Conservation (phyloP, 2,329 filamentous ascomycete species). For the Phyllosticta citrichinensis region DNA sequence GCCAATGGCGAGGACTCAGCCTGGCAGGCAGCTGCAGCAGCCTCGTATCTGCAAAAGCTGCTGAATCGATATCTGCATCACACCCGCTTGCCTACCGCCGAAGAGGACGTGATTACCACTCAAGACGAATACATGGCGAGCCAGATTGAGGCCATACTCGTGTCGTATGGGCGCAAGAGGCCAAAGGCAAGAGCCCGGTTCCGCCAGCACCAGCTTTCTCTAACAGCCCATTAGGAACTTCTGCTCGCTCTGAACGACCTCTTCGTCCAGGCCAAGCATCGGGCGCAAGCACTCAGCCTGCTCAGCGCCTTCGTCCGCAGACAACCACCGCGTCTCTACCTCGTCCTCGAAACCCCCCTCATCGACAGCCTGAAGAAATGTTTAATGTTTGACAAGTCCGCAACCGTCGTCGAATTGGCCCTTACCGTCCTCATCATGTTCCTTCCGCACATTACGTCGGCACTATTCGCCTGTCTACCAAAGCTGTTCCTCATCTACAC, state of each 20-base stretch:
- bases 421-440: constrained; percentile 72
- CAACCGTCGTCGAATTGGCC: constrained; percentile 64
- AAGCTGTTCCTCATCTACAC: constrained; percentile 75
- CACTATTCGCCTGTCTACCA: constrained; percentile 55
- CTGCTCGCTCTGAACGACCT: constrained; percentile 56
- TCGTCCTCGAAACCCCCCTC: constrained; percentile 60
- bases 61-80: constrained; percentile 34
- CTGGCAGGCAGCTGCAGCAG: constrained; percentile 34
- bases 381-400: constrained; percentile 67
- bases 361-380: constrained; percentile 64
- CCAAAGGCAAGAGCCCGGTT: constrained; percentile 42
- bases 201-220: background rate
- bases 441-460: constrained; percentile 67
- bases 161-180: constrained; percentile 53
- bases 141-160: constrained; percentile 43
- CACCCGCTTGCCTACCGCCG: constrained; percentile 28
- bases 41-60: constrained; percentile 46
- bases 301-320: constrained; percentile 63
- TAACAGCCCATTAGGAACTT: constrained; percentile 43
- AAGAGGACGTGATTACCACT: constrained; percentile 29
- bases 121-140: constrained; percentile 39
- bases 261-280: constrained; percentile 53
- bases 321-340: constrained; percentile 70
- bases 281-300: constrained; percentile 55
- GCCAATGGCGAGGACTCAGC: constrained; percentile 44